Conservation (phyloP, 306 rosid genomes). For the Urtica urens region DNA sequence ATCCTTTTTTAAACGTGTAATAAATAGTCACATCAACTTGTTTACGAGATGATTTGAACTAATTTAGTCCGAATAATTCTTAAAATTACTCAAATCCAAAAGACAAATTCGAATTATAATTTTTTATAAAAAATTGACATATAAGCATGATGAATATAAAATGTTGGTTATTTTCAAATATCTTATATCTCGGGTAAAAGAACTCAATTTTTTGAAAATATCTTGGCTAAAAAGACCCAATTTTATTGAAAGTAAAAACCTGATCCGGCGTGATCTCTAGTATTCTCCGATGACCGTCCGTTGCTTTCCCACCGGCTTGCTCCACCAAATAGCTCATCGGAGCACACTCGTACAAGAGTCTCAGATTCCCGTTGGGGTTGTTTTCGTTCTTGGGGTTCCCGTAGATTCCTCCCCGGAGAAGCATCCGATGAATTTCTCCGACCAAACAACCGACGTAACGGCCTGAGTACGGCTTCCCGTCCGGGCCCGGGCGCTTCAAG, state of each 20-base stretch:
- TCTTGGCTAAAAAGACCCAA: background rate
- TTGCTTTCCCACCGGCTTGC: constrained; percentile 37
- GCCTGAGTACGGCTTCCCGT: constrained; percentile 28
- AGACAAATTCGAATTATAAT: background rate
- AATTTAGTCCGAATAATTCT: too few species aligned
- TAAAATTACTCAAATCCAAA: background rate
- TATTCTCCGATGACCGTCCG: constrained; percentile 24
- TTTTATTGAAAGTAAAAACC: constrained; percentile 15
- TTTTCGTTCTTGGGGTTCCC: constrained; percentile 29
- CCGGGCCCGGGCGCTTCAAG: constrained; percentile 24
- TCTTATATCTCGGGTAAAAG: background rate
- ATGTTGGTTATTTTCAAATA: background rate
- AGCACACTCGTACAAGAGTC: constrained; percentile 34
- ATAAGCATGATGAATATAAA: background rate
- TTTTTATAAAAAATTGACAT: too few species aligned
- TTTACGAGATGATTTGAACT: too few species aligned
- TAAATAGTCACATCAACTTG: background rate
- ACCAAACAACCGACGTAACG: constrained; percentile 33
- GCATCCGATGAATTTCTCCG: constrained; percentile 30
- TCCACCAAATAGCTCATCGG: constrained; percentile 36
- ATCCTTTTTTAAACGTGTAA: too few species aligned
- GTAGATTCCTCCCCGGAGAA: constrained; percentile 31
- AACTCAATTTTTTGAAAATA: too few species aligned
- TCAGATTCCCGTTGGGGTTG: constrained; percentile 27
- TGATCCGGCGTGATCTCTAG: constrained; percentile 24